phyloP scores from a whole-genome alignment of 768 basidiomycete genomes.

The Sarcodon aspratus region DNA sequence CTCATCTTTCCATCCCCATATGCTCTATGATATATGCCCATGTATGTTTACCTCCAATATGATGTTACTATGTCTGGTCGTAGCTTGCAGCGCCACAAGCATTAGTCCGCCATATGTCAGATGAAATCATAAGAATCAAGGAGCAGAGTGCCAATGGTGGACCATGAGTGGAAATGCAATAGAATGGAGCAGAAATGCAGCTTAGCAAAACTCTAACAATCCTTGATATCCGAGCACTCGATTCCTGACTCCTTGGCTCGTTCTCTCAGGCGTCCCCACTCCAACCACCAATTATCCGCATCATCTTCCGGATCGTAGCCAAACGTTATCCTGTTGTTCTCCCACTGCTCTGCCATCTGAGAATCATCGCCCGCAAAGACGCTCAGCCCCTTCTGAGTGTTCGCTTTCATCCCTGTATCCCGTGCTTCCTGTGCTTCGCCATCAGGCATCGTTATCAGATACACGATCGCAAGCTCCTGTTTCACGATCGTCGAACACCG shows the following conservation, averaged over 20 bases:
- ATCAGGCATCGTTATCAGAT: constrained; percentile 9
- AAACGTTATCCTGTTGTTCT: constrained; percentile 10
- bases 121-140: too few relatives aligned
- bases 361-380: constrained; percentile 3
- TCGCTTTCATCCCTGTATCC: constrained; percentile 13
- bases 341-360: too few relatives aligned
- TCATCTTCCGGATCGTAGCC: constrained; percentile 18
- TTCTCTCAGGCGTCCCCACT: constrained; percentile 17
- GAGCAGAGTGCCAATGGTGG: too few relatives aligned
- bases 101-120: too few relatives aligned
- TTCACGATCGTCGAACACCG: constrained; percentile 28
- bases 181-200: too few relatives aligned
- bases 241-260: constrained; percentile 3
- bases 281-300: constrained; percentile 17
- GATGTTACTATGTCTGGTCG: too few relatives aligned
- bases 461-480: constrained; percentile 16
- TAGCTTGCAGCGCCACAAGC: too few relatives aligned
- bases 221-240: too few relatives aligned
- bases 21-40: background rate
- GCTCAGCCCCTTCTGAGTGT: constrained; percentile 9
- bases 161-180: too few relatives aligned
- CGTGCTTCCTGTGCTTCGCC: constrained; percentile 20
- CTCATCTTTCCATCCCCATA: background rate
- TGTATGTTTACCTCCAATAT: too few relatives aligned
- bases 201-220: too few relatives aligned